Conservation (phyloP, 176 grass and related monocot species). For the sorghum (Sorghum bicolor) region DNA sequence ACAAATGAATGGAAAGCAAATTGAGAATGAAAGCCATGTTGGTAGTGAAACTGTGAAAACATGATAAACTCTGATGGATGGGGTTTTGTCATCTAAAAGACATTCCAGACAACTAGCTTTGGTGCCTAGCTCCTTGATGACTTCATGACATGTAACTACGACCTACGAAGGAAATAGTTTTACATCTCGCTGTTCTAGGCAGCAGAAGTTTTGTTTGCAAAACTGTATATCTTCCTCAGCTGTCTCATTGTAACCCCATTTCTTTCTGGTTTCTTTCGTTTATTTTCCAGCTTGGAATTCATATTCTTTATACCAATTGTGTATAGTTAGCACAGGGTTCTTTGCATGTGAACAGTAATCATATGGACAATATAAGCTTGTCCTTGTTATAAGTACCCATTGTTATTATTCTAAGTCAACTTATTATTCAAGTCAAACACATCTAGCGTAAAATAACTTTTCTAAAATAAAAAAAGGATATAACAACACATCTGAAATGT, state of each 20-base stretch:
- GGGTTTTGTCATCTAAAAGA: neutral
- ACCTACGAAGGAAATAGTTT: slow-evolving; percentile 15
- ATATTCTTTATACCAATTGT: slow-evolving; percentile 33
- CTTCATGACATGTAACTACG: slow-evolving; percentile 10
- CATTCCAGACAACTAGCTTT: neutral
- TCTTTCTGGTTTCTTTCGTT: neutral
- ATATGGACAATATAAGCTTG: neutral
- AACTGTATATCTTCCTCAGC: neutral
- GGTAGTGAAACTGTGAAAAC: slow-evolving; percentile 27
- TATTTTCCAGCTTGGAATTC: slow-evolving; percentile 17
- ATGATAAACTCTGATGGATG: neutral
- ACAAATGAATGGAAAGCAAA: slow-evolving; percentile 72
- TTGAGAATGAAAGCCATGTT: slow-evolving; percentile 33
- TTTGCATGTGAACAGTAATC: neutral
- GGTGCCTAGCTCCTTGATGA: neutral
- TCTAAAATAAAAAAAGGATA: too few species aligned
- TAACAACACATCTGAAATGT: too few species aligned
- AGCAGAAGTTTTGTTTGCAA: slow-evolving; percentile 20
- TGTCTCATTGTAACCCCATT: neutral
- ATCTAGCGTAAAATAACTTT: too few species aligned
- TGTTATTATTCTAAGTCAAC: neutral
- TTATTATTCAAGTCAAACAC: neutral
- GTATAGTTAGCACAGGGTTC: slow-evolving; percentile 20
- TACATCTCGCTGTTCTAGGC: slow-evolving; percentile 11
- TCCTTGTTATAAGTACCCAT: neutral